phyloP scores from a whole-genome alignment of 108 stramenopile genomes.

The Pseudonitzschia multiseries region DNA sequence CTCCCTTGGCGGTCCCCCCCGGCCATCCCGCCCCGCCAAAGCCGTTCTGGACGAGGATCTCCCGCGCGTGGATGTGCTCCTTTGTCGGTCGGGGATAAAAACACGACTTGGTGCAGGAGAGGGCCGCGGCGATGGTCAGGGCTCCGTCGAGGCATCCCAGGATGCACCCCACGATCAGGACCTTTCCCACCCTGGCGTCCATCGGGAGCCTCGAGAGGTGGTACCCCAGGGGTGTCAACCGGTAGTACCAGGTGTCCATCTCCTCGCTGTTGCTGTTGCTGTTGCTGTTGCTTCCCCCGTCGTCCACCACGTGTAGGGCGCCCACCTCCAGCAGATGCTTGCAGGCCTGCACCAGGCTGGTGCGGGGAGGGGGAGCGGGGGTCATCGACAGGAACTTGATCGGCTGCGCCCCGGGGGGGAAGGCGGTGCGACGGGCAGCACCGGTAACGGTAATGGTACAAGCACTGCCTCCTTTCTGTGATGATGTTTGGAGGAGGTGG shows the following conservation, averaged over 20 bases:
- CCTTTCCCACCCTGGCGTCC: conserved; percentile 80
- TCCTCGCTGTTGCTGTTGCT: not conserved
- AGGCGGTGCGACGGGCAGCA: not conserved
- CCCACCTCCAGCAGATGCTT: conserved; percentile 63
- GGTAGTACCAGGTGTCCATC: conserved; percentile 13
- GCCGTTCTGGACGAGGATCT: conserved; percentile 18
- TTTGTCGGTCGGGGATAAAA: conserved; percentile 15
- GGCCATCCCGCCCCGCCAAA: conserved; percentile 54
- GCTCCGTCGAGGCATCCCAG: conserved; percentile 68
- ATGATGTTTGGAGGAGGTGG: no score
- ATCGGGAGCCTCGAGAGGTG: conserved; percentile 83
- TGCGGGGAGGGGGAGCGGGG: conserved; percentile 75
- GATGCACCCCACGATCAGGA: conserved; percentile 69
- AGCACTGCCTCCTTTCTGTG: not conserved
- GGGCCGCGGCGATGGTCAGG: conserved; percentile 67
- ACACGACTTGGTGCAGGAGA: conserved; percentile 52
- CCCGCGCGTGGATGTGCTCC: conserved; percentile 5
- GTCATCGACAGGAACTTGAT: conserved; percentile 68
- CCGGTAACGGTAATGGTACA: not conserved
- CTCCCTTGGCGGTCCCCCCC: conserved; percentile 59
- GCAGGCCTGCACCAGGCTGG: conserved; percentile 52
- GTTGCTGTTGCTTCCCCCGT: not conserved
- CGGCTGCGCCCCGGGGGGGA: conserved; percentile 25
- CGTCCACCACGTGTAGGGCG: conserved; percentile 44
- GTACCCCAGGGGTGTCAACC: conserved; percentile 84